Percentiles rank a stretch among this genome's conserved stretches.
These are phyloP conservation scores for Lactarius deliciosus DNA, from an alignment of 768 basidiomycete species.

Conservation along the genomic window DNA sequence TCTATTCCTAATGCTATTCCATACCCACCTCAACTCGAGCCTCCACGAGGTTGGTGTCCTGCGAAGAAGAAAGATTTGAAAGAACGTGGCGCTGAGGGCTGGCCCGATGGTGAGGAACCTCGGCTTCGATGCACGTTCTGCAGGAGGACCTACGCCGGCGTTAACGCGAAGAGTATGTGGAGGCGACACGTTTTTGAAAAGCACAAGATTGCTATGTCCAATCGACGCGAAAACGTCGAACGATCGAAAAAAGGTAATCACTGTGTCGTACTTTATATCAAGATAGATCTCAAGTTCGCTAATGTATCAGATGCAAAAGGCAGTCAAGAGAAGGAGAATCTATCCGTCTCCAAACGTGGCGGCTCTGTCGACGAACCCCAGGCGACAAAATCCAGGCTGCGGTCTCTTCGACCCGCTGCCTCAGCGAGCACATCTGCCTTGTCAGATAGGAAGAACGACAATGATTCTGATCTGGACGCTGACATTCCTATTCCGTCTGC, in stretches of 20 bases:
- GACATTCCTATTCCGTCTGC: constrained; percentile 24
- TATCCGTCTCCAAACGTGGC: constrained; percentile 35
- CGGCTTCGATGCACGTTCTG: constrained; percentile 83
- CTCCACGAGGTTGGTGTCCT: constrained; percentile 83
- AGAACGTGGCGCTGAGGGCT: constrained; percentile 64
- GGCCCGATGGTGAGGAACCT: constrained; percentile 81
- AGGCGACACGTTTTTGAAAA: constrained; percentile 85
- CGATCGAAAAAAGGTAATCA: constrained; percentile 57
- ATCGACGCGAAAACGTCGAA: constrained; percentile 70
- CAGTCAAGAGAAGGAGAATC: constrained; percentile 45
- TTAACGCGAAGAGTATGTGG: constrained; percentile 93
- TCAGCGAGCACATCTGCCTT: constrained; percentile 18
- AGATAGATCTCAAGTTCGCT: constrained; percentile 11
- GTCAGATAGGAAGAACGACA: constrained; percentile 26
- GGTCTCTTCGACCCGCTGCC: constrained; percentile 30
- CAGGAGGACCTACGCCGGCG: constrained; percentile 77
- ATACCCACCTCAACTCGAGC: constrained; percentile 77
- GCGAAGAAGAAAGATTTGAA: constrained; percentile 80
- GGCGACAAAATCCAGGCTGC: constrained; percentile 26
- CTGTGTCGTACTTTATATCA: constrained; percentile 39
- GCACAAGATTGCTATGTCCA: constrained; percentile 88
- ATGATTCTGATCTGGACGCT: constrained; percentile 26
- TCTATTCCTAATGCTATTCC: constrained; percentile 54
- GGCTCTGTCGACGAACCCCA: constrained; percentile 13
- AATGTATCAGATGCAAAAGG: constrained; percentile 57